Conservation (phyloP, 345 rosid genomes). For the Salix koriyanagi region DNA sequence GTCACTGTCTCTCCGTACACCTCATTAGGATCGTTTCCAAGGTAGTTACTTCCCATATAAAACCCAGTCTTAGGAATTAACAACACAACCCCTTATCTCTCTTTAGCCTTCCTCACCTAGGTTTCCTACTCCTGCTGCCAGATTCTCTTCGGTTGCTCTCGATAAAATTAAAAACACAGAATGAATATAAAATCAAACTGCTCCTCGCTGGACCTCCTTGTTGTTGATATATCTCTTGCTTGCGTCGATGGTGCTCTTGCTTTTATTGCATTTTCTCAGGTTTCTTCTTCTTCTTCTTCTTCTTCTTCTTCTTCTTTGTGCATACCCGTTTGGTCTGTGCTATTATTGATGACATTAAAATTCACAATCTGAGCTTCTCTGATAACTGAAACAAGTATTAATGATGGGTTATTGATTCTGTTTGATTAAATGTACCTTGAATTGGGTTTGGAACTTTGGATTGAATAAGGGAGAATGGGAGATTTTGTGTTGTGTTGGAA, state of each 20-base stretch:
- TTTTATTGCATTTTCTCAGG: neutral
- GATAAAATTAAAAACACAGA: neutral
- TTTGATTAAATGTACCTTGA: neutral
- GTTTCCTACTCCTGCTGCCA: neutral
- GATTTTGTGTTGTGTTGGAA: neutral
- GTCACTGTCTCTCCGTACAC: neutral
- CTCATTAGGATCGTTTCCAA: neutral
- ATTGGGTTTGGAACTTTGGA: neutral
- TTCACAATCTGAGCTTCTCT: neutral
- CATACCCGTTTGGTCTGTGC: neutral
- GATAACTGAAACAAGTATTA: neutral
- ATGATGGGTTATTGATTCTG: neutral
- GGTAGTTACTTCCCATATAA: neutral
- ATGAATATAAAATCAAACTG: neutral
- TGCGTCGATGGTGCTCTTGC: neutral
- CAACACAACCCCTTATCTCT: neutral
- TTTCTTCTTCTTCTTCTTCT: neutral
- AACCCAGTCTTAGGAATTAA: neutral
- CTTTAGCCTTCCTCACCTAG: neutral
- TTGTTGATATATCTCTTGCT: neutral
- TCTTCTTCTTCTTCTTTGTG: neutral
- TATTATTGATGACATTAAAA: neutral
- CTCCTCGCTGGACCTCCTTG: neutral
- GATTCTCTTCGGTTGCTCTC: neutral
- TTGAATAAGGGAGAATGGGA: neutral